Base-by-base conservation (phyloP, 2,329 filamentous ascomycete genomes). In the Aureobasidium leucospermi region DNA sequence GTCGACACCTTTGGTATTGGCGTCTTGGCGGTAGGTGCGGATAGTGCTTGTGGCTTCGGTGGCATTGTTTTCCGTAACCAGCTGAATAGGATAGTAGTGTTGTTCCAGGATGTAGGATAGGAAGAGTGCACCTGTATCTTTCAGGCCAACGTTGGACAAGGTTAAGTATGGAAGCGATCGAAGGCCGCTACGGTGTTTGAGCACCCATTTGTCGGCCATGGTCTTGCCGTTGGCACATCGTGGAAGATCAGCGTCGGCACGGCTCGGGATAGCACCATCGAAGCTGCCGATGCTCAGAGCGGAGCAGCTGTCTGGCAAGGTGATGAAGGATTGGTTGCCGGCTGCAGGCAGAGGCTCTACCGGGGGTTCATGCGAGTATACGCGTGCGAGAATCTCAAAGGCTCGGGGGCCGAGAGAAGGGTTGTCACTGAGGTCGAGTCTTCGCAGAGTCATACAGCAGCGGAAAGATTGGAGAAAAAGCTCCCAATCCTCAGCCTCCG, bases 371-470 rank as follows among this genome's bases (percentile, higher is more conserved):
- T 61, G 60, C 36, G 69, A 68, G 64, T 80, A 78, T 2, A 76
- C 70, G 19, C 74, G 69, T 8, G 72, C 67, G 11, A 81, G 65
- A 23, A 76, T 68, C 62, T 81, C 79, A n/a, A 80, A 66, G 1
- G 76, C 76, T 47, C 66, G 66, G 6, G 70, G 59, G 9, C 78
- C 76, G 39, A 71, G 67, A 13, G 77, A 62, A 5, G 66, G 49
- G 53, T 81, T 81, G 32, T 71, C 65, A 59, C 76, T 74, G 16
- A 81, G 65, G 63, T 80, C 76, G 8, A 81, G 64, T 45, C 74
- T 72, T 47, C 74, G 71, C 29, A 81, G 68, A 59, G 73, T 66
- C 36, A 66, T 74, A 65, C 78, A 80, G 19, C 67, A 56, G 4
- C 67, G 64, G 65, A 80, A 79, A 0, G 77, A 71, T 6, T 67